Base-by-base conservation (phyloP, 2,329 filamentous ascomycete species). In the Apiospora malaysiana region DNA sequence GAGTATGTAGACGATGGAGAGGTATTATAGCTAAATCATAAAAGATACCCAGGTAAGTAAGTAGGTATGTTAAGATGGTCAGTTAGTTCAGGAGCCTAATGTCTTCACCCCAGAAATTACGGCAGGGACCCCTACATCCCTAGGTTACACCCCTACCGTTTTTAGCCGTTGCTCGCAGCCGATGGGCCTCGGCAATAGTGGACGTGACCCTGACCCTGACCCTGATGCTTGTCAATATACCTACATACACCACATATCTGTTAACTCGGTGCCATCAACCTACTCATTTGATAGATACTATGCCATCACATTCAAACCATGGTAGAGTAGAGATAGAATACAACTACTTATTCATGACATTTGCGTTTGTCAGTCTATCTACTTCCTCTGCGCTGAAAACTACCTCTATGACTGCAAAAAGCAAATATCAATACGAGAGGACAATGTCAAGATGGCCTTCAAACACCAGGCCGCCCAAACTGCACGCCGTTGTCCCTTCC, bases 401-500 rank as follows among this genome's bases (percentile, higher is more conserved):
- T 37, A 8, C 27, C 51, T 59, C 51, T 59, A 37, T 63, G 32
- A 7, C 56, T 63, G 32, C 56, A 63, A 63, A 63, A 63, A 63
- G 56, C 56, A 63, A 63, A 63, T 40, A 32, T 21, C 37, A 45
- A 45, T 45, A 16, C 9, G 21, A 37, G 18, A 63, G 56, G 56
- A 32, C 56, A 40, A 40, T 32, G 56, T n/a, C 8, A 40, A n/a
- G 9, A 21, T 40, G 56, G 56, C 56, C 27, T 5, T 63, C 32
- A 40, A 37, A 37, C 27, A 40, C 18, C 32, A 23, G 45, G 16
- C 69, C 47, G 12, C 51, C 59, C 70, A 66, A 27, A 45, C 70
- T 69, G 68, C 70, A 66, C 59, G 67, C 23, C 66, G 47, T 65
- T 68, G 45, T 69, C 49, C 51, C 42, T 49, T 63, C 43, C 23